phyloP scores from a whole-genome alignment of 1,284 basidiomycete genomes.

The Irpex rosettiformis region DNA sequence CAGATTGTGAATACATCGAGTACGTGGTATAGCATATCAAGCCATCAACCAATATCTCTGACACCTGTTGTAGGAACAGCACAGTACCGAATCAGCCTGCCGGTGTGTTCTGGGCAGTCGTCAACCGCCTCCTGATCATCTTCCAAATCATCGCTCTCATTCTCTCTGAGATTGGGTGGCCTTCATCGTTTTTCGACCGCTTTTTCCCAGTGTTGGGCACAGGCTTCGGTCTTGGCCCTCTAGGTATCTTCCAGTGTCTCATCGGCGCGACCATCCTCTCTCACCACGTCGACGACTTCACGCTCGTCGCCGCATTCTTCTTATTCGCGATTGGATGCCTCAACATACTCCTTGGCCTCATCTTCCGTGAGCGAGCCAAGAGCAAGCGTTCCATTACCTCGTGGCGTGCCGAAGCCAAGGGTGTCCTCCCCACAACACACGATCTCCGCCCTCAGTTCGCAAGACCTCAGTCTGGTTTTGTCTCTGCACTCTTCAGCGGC shows the following conservation, averaged over 20 bases:
- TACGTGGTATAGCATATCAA: slow-evolving; percentile 33
- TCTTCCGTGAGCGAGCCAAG: slow-evolving; percentile 66
- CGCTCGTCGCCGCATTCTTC: slow-evolving; percentile 82
- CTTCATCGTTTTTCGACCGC: slow-evolving; percentile 69
- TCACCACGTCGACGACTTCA: slow-evolving; percentile 81
- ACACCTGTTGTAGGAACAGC: slow-evolving; percentile 47
- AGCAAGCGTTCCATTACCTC: slow-evolving; percentile 59
- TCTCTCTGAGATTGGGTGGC: slow-evolving; percentile 79
- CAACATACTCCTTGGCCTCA: slow-evolving; percentile 77
- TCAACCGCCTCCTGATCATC: slow-evolving; percentile 81
- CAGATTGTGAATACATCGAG: slow-evolving; percentile 77
- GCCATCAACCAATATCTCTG: slow-evolving; percentile 11
- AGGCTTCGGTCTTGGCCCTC: slow-evolving; percentile 77
- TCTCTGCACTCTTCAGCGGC: slow-evolving; percentile 24
- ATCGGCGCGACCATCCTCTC: slow-evolving; percentile 83
- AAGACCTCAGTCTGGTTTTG: slow-evolving; percentile 37
- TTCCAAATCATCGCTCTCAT: slow-evolving; percentile 77
- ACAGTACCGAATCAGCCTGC: slow-evolving; percentile 89
- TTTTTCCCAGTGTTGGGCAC: slow-evolving; percentile 84
- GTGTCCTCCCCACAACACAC: slow-evolving; percentile 50
- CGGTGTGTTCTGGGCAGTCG: slow-evolving; percentile 84
- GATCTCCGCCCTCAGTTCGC: slow-evolving; percentile 41
- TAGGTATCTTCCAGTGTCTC: slow-evolving; percentile 83
- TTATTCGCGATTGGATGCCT: slow-evolving; percentile 82
- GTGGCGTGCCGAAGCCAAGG: slow-evolving; percentile 61